Evolutionary conservation across 306 rosid species (phyloP), one percentile per base, ranked within the genome.

Genomic region (Lupinus albus): DNA sequence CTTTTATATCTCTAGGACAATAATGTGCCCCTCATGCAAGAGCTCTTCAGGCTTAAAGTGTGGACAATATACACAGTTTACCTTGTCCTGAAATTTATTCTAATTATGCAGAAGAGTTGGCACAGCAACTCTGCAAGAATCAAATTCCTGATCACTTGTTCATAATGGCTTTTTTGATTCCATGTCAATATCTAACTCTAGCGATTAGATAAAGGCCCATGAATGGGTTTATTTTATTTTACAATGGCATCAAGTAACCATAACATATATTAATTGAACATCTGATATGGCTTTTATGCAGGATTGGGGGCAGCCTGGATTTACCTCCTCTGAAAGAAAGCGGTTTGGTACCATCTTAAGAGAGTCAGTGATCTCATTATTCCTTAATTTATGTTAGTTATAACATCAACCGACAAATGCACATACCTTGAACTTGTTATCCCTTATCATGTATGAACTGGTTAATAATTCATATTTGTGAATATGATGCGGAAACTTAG

Each of bases 221-320:
- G n/a, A 53, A 64, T 54, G 50, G 57, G 15, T 12, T 65, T 47
- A n/a, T 38, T 55, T 14, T 44, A 11, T 61, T 13, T 59, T 10
- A 59, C 56, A 25, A 7, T 32, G 45, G 8, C 49, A 55, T 56
- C 49, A 32, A 41, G 21, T 39, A 68, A 55, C 20, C 48, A 50
- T 54, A 56, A 16, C 13, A 63, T 36, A 11, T 17, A 36, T 68
- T 67, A 16, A 28, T 72, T 48, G 50, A 63, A 38, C 67, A 70
- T 68, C 51, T 41, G 46, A 50, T 44, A 32, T 60, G 63, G 59
- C 42, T 61, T 76, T 67, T 61, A 17, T 83, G 83, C 85, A 93
- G 97, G 98, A 93, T 59, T 86, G 80, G 2, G 98, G 98, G 61
- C 97, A 93, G 83, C 98, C 98, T 61, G 98, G 98, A 42, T 93